phyloP scores from a whole-genome alignment of 2,329 filamentous ascomycete species.

The Hirsutella thompsonii region DNA sequence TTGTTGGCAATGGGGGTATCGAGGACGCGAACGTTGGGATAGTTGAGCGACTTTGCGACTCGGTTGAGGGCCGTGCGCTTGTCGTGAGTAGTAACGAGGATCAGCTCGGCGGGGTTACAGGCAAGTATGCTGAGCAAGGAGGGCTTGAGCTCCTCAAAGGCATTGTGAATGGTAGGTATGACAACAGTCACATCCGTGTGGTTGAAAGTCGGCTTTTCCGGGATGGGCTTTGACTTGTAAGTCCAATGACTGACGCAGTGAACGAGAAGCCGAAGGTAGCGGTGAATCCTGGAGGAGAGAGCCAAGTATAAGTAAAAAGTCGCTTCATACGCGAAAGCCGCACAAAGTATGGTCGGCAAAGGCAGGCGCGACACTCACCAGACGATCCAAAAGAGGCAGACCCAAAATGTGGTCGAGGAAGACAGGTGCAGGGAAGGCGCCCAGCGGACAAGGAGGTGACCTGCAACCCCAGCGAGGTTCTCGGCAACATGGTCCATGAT shows the following conservation, averaged over 20 bases:
- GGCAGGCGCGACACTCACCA: conserved; percentile 28
- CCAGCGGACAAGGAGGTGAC: conserved; percentile 2
- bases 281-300: conserved; percentile 57
- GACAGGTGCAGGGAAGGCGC: conserved; percentile 20
- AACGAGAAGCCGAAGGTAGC: conserved; percentile 74
- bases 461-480: conserved; percentile 8
- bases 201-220: conserved; percentile 67
- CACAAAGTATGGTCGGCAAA: neutral
- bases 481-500: neutral
- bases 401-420: conserved; percentile 34
- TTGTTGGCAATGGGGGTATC: conserved; percentile 84
- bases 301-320: neutral
- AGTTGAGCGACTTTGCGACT: conserved; percentile 48
- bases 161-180: conserved; percentile 82
- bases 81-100: conserved; percentile 77
- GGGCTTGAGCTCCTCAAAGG: conserved; percentile 68
- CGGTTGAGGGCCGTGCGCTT: conserved; percentile 57
- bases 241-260: conserved; percentile 78
- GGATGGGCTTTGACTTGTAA: conserved; percentile 75
- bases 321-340: too few relatives aligned
- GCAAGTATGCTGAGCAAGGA: conserved; percentile 68
- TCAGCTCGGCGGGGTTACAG: conserved; percentile 57
- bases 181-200: conserved; percentile 84
- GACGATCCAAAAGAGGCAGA: conserved; percentile 26
- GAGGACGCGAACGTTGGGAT: conserved; percentile 57